Base-by-base conservation (phyloP, 164 flowering plant genomes). In the Liriodendron chinense region DNA sequence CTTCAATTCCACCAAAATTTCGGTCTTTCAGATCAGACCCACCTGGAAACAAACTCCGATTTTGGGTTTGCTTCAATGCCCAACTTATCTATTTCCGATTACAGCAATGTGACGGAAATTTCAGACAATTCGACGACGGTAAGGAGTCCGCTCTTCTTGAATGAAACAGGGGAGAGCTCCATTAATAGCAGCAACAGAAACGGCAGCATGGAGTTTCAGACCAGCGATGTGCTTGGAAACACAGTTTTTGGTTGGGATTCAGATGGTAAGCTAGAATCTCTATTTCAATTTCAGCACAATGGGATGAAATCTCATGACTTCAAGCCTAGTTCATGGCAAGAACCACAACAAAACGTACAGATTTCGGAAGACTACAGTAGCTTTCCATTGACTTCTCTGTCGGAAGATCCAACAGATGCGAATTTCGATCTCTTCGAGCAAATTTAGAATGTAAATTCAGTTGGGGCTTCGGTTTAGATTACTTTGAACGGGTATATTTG, bases 351-450 rank as follows among this genome's bases (percentile, higher is more conserved):
- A 56, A 84, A 80, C 16, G 20, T 61, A 71, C 84, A 81, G 2
- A 78, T 48, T 72, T 80, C 85, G 22, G 86, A 77, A 62, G 84
- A 85, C 78, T 89, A 83, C 81, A 78, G 80, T 83, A 84, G 83
- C 81, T 88, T 79, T 80, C 84, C 85, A 0, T 77, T 84, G 70
- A 75, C 78, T 59, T 87, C 91, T 3, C 75, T 86, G 26, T 82
- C 88, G 1, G 87, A 87, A 47, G 88, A 89, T 77, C 76, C 85
- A 56, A 83, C 81, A 2, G 86, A 69, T 26, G 77, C 81, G 20
- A 81, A 72, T 80, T 84, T 84, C 65, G 88, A 85, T 71, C 80
- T 84, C 71, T 85, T 88, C 68, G 84, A 88, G 48, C 86, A 83
- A 14, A 81, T 87, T n/a, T 90, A 76, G 84, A 73, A 74, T 78